phyloP scores from a whole-genome alignment of 2,329 filamentous ascomycete genomes.

The Fusarium mundagurra region DNA sequence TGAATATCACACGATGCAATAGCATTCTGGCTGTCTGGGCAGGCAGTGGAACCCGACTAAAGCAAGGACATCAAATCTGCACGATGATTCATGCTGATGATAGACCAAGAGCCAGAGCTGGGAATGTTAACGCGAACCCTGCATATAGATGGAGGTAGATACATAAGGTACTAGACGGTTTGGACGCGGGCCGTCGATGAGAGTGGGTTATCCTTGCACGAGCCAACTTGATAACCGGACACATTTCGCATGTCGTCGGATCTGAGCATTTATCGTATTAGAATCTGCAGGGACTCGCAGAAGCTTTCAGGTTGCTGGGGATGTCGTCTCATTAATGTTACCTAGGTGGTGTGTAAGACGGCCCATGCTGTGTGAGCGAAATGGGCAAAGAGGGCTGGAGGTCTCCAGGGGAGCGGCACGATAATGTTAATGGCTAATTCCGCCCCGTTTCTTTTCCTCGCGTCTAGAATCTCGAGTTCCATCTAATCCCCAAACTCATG shows the following conservation, averaged over 20 bases:
- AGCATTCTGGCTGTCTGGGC: neutral
- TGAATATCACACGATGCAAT: neutral
- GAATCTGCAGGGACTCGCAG: neutral
- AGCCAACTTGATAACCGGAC: conserved; percentile 21
- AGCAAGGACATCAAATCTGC: conserved; percentile 3
- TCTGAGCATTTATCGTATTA: conserved; percentile 11
- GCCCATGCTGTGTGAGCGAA: neutral
- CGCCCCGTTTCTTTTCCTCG: conserved; percentile 12
- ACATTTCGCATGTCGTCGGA: conserved; percentile 10
- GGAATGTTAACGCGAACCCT: conserved; percentile 28
- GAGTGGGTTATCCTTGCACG: conserved; percentile 12
- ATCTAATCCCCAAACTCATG: conserved; percentile 13
- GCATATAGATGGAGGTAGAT: conserved; percentile 12
- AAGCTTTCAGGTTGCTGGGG: neutral
- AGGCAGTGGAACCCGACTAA: neutral
- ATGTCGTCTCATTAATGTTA: conserved; percentile 20
- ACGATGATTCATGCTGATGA: conserved; percentile 13
- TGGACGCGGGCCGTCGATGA: conserved; percentile 8
- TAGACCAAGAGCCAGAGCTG: neutral
- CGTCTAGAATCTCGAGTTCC: neutral
- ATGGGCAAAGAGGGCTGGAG: neutral
- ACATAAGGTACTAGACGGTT: neutral
- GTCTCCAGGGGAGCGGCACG: neutral
- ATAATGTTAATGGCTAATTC: conserved; percentile 5
- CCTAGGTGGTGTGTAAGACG: conserved; percentile 8